Evolutionary conservation across 176 grass and related monocot species (phyloP), one percentile per base, ranked within the genome.

Genomic region (Triticum turgidum): DNA sequence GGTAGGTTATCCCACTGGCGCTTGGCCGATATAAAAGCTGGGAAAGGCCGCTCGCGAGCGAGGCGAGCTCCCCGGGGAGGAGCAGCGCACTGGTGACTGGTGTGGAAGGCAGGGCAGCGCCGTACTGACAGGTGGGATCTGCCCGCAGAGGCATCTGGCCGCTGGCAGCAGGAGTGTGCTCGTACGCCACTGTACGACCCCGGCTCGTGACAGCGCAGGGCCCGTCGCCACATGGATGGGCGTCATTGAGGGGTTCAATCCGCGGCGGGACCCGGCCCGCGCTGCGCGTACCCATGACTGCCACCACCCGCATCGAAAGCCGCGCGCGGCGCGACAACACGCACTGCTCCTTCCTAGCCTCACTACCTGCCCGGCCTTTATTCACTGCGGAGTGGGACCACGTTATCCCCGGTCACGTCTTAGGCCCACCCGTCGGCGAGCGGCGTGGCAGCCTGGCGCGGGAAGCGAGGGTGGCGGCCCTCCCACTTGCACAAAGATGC

Each of bases 181-280:
- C 18, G 56, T 21, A 59, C 56, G 7, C 56, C 20, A 59, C 56
- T 59, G 56, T 79, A 73, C 65, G 80, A 68, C 22, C 4, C 18
- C 17, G 30, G 69, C 89, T 84, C 89, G 89, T 84, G 86, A 89
- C 21, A 42, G 56, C 1, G 80, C 69, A 59, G 70, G 82, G 90
- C 18, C 89, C 73, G 22, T 54, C 70, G 81, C 79, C 85, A 87
- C 87, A 82, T 88, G 90, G 87, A 84, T 12, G 5, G 22, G 78
- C 82, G 87, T 62, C 92, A 94, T 92, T 88, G 92, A 92, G 6
- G 69, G 62, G 92, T 94, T 92, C 85, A 89, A 92, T 94, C 89
- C 4, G 34, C 58, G 65, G 78, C 22, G 73, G 78, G 86, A 11
- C 85, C 86, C 83, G 59, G 37, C 15, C 15, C 3, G 47, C 47